Evolutionary conservation across 129 eudicot species (phyloP), one percentile per base, ranked within the genome.

Genomic region (Apium graveolens): DNA sequence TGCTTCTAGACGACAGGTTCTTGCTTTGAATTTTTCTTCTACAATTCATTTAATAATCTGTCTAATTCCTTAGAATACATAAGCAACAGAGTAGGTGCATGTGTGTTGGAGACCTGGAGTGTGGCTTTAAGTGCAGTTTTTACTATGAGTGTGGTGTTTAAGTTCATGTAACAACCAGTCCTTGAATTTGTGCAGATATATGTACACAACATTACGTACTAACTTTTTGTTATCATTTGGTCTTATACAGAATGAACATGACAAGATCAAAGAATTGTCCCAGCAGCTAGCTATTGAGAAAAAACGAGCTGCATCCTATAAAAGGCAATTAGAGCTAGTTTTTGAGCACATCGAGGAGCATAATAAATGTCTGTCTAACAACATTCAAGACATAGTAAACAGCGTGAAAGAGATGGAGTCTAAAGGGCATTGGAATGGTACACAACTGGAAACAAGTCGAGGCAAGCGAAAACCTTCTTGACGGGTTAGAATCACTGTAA

Each of bases 321-420:
- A 95, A 84, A 85, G 97, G 81, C 97, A 92, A 39, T 80, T 95
- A 85, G 97, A 95, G 81, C 83, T 89, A 90, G 76, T 95, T 18
- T 89, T 92, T 35, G 96, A 92, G 87, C 97, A 95, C 82, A 95
- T 95, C 39, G 99, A 95, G 71, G 99, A 95, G 82, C 96, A 95
- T 87, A 95, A 95, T 76, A 87, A 83, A 77, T 86, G 90, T 57
- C 82, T 95, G 27, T 88, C 95, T 21, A 95, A 86, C 79, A 95
- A 95, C 92, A 90, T 95, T 51, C 86, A 90, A 79, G 83, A 86
- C 79, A 87, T 94, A 35, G 94, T 95, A 77, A 70, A 89, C 81
- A 84, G 79, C 41, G 98, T 95, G 46, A 87, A 85, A 74, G 93
- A 90, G 84, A 85, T 95, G 85, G 98, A 95, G 84, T 82, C 96